phyloP scores from a whole-genome alignment of 441 rosid species.

The Populus tomentosa region DNA sequence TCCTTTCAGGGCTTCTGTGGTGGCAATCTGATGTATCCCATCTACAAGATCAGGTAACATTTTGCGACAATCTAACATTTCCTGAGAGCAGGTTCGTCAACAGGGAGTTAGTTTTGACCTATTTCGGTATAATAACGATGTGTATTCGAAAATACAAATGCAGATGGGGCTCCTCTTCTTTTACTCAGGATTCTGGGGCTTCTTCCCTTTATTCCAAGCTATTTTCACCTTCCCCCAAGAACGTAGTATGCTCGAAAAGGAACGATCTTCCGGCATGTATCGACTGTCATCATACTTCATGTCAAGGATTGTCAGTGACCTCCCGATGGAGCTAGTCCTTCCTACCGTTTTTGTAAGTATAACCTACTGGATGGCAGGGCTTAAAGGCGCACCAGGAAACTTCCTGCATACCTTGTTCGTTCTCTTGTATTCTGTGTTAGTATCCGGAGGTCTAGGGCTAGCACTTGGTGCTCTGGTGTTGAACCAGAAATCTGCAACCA shows the following conservation, averaged over 20 bases:
- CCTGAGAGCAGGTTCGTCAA: neutral
- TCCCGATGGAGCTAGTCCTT: slow-evolving; percentile 67
- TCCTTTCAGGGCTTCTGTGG: slow-evolving; percentile 43
- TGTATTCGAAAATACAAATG: neutral
- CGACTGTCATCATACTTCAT: slow-evolving; percentile 65
- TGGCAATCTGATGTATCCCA: slow-evolving; percentile 40
- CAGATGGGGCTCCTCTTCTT: slow-evolving; percentile 78
- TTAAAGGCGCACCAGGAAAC: slow-evolving; percentile 30
- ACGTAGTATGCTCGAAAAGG: slow-evolving; percentile 69
- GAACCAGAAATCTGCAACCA: slow-evolving; percentile 41
- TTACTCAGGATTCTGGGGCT: slow-evolving; percentile 57
- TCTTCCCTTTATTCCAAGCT: slow-evolving; percentile 66
- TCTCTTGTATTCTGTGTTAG: slow-evolving; percentile 38
- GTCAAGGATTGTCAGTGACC: slow-evolving; percentile 48
- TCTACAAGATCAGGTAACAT: slow-evolving; percentile 61
- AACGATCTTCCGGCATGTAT: slow-evolving; percentile 77
- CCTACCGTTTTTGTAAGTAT: slow-evolving; percentile 46
- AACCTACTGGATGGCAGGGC: slow-evolving; percentile 74
- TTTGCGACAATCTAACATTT: neutral
- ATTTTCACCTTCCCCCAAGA: slow-evolving; percentile 80
- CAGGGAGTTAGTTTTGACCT: neutral
- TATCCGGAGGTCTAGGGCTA: slow-evolving; percentile 44
- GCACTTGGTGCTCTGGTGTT: slow-evolving; percentile 54
- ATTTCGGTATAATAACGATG: neutral
- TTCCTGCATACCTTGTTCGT: slow-evolving; percentile 44